Conservation (phyloP, 2,329 filamentous ascomycete genomes). For the Albifimbria verrucaria region DNA sequence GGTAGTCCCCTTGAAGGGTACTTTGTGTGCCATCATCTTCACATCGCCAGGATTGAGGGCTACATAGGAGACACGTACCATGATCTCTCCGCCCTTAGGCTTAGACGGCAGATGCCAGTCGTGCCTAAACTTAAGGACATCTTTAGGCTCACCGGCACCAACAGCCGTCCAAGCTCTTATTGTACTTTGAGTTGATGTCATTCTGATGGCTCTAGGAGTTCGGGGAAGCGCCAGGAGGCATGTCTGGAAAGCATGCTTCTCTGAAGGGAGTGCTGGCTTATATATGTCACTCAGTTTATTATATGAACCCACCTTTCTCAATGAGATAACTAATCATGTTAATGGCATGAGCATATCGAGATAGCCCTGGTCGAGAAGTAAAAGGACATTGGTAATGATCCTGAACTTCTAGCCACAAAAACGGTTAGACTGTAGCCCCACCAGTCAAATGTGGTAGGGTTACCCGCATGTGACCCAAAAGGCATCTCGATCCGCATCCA, state of each 20-base stretch:
- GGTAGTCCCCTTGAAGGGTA: not conserved
- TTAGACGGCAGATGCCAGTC: not conserved
- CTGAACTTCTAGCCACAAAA: no score
- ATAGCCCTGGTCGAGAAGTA: no score
- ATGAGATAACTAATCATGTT: no score
- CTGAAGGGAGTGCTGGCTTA: no score
- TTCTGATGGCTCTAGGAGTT: no score
- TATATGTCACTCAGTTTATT: no score
- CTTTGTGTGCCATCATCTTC: not conserved
- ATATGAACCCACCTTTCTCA: no score
- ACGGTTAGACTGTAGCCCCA: no score
- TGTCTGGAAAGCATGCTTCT: no score
- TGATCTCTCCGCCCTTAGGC: not conserved
- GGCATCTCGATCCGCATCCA: not conserved
- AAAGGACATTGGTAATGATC: no score
- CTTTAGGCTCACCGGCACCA: not conserved
- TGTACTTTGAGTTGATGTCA: not conserved
- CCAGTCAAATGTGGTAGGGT: not conserved
- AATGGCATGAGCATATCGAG: no score
- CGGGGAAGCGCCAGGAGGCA: no score
- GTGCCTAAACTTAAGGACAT: not conserved
- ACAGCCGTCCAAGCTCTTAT: not conserved
- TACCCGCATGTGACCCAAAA: not conserved
- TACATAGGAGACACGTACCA: slow-evolving; percentile 1
- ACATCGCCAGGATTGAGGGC: slow-evolving; percentile 5